Evolutionary conservation across 352 stramenopile genomes (phyloP).

Genomic region (Globisporangium barbulae): DNA sequence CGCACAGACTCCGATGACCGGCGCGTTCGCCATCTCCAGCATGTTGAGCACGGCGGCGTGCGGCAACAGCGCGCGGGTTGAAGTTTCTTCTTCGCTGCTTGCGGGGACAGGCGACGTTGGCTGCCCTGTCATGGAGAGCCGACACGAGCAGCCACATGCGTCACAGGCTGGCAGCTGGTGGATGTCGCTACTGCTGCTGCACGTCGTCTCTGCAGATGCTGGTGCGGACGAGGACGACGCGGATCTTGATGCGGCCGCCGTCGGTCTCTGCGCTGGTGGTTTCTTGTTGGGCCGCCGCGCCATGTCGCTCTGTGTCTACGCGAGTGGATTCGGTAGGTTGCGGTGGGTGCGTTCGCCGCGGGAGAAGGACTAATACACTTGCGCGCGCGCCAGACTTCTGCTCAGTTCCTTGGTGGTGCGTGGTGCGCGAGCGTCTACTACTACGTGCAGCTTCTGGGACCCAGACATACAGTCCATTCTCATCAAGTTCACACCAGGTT

Average conservation of each 20-base stretch:
- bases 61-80: slow-evolving; percentile 7
- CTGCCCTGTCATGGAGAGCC: background rate
- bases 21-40: slow-evolving; percentile 64
- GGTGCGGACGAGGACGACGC: background rate
- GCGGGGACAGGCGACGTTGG: background rate
- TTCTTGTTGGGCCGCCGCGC: background rate
- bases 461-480: no score
- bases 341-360: background rate
- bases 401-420: no score
- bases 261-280: background rate
- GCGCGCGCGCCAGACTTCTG: no score
- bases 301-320: slow-evolving; percentile 1
- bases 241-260: background rate
- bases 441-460: no score
- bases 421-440: no score
- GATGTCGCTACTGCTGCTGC: background rate
- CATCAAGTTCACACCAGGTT: no score
- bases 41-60: slow-evolving; percentile 26
- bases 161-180: background rate
- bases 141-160: slow-evolving; percentile 5
- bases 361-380: background rate
- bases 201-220: slow-evolving; percentile 3
- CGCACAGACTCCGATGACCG: slow-evolving; percentile 52
- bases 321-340: background rate
- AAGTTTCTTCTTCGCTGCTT: background rate